Percentiles rank a stretch among this genome's conserved stretches.
Evolutionary conservation across 805 yeast species (phyloP).

Genomic region (Wickerhamiella azyma): DNA sequence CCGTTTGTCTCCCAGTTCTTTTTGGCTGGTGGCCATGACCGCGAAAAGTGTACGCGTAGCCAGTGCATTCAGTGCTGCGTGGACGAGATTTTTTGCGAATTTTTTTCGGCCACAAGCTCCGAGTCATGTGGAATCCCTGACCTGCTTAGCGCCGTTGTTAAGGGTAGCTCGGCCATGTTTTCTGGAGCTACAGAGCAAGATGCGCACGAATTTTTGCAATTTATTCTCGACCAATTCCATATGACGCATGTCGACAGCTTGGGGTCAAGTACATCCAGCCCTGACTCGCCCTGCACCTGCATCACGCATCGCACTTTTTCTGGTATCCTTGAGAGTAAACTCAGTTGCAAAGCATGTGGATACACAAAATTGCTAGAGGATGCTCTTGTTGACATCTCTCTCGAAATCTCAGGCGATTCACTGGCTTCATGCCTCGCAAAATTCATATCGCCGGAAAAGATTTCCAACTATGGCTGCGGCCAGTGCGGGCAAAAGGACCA

Average conservation of each 20-base stretch:
- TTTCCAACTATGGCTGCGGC: slow-evolving; percentile 66
- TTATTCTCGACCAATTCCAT: slow-evolving; percentile 75
- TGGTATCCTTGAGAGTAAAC: slow-evolving; percentile 70
- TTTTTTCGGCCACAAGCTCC: slow-evolving; percentile 48
- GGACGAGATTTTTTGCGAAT: slow-evolving; percentile 61
- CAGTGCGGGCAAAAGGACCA: slow-evolving; percentile 47
- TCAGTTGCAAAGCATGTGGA: slow-evolving; percentile 58
- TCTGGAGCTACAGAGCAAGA: slow-evolving; percentile 98
- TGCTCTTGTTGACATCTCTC: slow-evolving; percentile 78
- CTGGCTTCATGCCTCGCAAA: slow-evolving; percentile 56
- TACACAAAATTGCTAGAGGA: slow-evolving; percentile 59
- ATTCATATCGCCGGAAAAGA: slow-evolving; percentile 63
- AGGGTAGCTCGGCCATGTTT: slow-evolving; percentile 39
- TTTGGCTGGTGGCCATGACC: slow-evolving; percentile 59
- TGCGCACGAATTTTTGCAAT: slow-evolving; percentile 97
- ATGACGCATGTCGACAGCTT: slow-evolving; percentile 11
- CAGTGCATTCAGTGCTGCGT: slow-evolving; percentile 74
- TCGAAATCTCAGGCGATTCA: slow-evolving; percentile 40
- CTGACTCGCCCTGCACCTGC: no score
- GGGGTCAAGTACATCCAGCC: not conserved
- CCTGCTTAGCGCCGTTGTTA: slow-evolving; percentile 76
- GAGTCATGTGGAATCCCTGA: slow-evolving; percentile 73
- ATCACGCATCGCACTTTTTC: slow-evolving; percentile 71
- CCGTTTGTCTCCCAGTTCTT: slow-evolving; percentile 72
- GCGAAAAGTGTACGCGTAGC: slow-evolving; percentile 29